These are phyloP conservation scores for Saturnispora galanensis DNA, from an alignment of 805 yeast species.

Conservation along the genomic window DNA sequence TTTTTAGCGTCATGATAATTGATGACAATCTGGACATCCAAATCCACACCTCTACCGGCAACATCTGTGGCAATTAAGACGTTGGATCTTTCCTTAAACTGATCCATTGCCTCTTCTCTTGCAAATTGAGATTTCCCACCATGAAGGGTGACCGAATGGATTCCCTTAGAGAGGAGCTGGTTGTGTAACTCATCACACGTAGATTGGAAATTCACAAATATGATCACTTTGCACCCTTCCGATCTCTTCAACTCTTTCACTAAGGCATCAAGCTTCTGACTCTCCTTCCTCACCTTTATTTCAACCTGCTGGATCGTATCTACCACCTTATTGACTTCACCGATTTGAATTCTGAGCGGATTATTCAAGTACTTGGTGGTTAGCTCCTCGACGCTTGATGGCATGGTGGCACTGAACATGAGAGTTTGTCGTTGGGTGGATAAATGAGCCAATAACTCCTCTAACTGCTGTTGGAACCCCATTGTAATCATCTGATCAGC, in stretches of 20 bases:
- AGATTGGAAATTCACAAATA: slow-evolving; percentile 72
- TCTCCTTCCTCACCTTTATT: slow-evolving; percentile 37
- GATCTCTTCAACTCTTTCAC: slow-evolving; percentile 28
- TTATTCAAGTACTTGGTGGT: slow-evolving; percentile 49
- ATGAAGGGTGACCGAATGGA: slow-evolving; percentile 56
- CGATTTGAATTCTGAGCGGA: slow-evolving; percentile 61
- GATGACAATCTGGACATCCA: slow-evolving; percentile 76
- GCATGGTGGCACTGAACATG: slow-evolving; percentile 95
- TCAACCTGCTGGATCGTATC: slow-evolving; percentile 66
- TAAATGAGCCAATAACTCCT: slow-evolving; percentile 45
- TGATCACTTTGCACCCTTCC: slow-evolving; percentile 57
- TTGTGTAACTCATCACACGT: slow-evolving; percentile 59
- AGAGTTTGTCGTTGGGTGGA: slow-evolving; percentile 56
- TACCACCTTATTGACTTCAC: slow-evolving; percentile 54
- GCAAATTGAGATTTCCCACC: slow-evolving; percentile 81
- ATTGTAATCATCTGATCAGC: slow-evolving; percentile 94
- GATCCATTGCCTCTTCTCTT: slow-evolving; percentile 66
- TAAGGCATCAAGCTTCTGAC: slow-evolving; percentile 36
- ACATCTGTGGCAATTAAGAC: slow-evolving; percentile 86
- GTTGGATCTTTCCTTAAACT: slow-evolving; percentile 43
- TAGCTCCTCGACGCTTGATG: slow-evolving; percentile 58
- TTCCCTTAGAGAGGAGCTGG: slow-evolving; percentile 37
- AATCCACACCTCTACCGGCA: slow-evolving; percentile 93
- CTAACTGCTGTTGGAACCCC: slow-evolving; percentile 82
- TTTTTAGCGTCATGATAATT: slow-evolving; percentile 76